Conservation (phyloP, 176 grass and related monocot species). For the Eleusine coracana region DNA sequence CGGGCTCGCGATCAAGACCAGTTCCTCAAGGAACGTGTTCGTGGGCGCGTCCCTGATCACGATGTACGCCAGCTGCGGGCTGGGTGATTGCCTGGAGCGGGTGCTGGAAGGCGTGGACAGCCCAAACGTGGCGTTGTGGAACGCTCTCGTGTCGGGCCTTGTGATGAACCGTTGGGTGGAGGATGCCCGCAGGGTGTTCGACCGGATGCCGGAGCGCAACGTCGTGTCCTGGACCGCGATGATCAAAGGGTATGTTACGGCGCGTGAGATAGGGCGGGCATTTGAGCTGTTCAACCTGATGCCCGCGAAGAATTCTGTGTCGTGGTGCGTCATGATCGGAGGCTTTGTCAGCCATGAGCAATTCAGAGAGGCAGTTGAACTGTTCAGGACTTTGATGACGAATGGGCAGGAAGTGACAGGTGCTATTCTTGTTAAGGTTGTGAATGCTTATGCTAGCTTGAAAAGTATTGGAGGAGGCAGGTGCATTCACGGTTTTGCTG, state of each 20-base stretch:
- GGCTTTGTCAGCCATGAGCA: conserved; percentile 47
- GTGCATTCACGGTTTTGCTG: conserved; percentile 53
- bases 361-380: conserved; percentile 43
- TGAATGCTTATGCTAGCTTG: conserved; percentile 53
- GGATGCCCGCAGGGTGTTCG: conserved; percentile 54
- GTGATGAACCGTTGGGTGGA: conserved; percentile 42
- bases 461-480: conserved; percentile 49
- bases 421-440: conserved; percentile 49
- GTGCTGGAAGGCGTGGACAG: conserved; percentile 20
- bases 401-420: conserved; percentile 31
- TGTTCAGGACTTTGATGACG: conserved; percentile 52
- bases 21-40: conserved; percentile 48
- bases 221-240: conserved; percentile 77
- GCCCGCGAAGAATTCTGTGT: conserved; percentile 63
- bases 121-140: conserved; percentile 57
- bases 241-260: conserved; percentile 51
- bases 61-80: conserved; percentile 58
- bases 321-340: conserved; percentile 71
- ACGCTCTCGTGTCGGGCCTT: conserved; percentile 66
- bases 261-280: conserved; percentile 35
- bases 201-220: conserved; percentile 53
- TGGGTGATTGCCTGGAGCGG: conserved; percentile 27
- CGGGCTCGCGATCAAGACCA: conserved; percentile 40
- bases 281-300: conserved; percentile 59
- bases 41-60: conserved; percentile 64